These are phyloP conservation scores for Serendipita vermifera DNA, from an alignment of 768 basidiomycete species.

Conservation along the genomic window DNA sequence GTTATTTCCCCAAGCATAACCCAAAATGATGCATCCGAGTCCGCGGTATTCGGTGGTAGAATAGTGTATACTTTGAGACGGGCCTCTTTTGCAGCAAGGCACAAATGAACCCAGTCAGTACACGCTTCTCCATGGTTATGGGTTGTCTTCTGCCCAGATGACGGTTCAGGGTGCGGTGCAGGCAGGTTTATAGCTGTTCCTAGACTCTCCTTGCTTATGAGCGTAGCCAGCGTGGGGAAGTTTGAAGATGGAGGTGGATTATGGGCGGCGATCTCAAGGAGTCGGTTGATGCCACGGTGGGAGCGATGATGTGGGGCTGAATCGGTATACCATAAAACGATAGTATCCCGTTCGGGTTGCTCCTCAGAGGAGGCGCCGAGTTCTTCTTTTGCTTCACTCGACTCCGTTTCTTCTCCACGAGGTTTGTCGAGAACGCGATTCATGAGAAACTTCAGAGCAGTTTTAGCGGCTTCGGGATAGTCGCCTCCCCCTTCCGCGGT, in stretches of 20 bases:
- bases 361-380: neutral
- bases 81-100: neutral
- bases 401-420: neutral
- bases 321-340: constrained; percentile 23
- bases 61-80: neutral
- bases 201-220: too few species aligned
- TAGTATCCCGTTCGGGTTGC: constrained; percentile 16
- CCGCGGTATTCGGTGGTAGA: neutral
- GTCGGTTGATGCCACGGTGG: neutral
- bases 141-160: neutral
- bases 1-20: neutral
- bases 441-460: constrained; percentile 18
- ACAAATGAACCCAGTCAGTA: neutral
- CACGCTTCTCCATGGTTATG: neutral
- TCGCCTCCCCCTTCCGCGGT: constrained; percentile 19
- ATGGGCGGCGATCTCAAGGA: constrained; percentile 4
- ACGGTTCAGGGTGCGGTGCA: neutral
- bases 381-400: neutral
- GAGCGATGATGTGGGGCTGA: constrained; percentile 21
- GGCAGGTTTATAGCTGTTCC: neutral
- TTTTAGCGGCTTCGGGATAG: constrained; percentile 23
- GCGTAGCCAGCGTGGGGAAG: neutral
- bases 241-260: too few species aligned
- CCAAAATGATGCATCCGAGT: neutral
- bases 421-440: neutral